Base-by-base conservation (phyloP, 1,139 yeast species). In the Saccharomyces hybrid region DNA sequence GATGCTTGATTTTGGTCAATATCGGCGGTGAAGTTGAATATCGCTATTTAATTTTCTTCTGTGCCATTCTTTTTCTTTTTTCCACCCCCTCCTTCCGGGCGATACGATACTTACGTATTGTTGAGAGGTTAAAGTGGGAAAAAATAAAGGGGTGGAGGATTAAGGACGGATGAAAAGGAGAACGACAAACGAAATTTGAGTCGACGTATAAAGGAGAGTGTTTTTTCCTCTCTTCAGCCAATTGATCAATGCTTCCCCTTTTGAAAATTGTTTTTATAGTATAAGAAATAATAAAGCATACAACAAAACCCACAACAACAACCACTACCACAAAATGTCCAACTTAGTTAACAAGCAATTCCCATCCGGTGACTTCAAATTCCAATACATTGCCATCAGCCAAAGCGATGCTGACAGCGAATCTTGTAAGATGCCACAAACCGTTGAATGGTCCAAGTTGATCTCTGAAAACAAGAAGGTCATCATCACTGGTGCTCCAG, bases 401-500 rank as follows among this genome's bases (percentile, higher is more conserved):
- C 61, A 61, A 29, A 38, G 50, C 31, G 60, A 58, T 47, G 53
- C 59, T 14, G 59, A 62, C 29, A 56, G 57, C 34, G 64, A 58
- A 38, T 64, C 68, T 34, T 66, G 70, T 56, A 63, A 62, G 53
- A 38, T 64, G 56, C 70, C 70, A 54, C 62, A 60, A 47, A 60
- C 66, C 48, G 60, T 57, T 27, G 50, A 56, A n/a, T 65, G 68
- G 67, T 48, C 62, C 42, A 60, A 66, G 50, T 61, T 71, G 49
- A 59, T 65, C 16, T 54, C 58, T 19, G 63, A 68, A 50, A 68
- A 71, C 59, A 71, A 73, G 64, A 71, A 68, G 47, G 70, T 87
- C 49, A 82, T 87, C 48, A 76, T 88, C 64, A 88, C 91, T 47
- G 80, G 88, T 55, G 95, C 88, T 28, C 96, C 96, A 58, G 96